Evolutionary conservation across 768 basidiomycete genomes (phyloP).

Genomic region (Tephrocybe sp.): DNA sequence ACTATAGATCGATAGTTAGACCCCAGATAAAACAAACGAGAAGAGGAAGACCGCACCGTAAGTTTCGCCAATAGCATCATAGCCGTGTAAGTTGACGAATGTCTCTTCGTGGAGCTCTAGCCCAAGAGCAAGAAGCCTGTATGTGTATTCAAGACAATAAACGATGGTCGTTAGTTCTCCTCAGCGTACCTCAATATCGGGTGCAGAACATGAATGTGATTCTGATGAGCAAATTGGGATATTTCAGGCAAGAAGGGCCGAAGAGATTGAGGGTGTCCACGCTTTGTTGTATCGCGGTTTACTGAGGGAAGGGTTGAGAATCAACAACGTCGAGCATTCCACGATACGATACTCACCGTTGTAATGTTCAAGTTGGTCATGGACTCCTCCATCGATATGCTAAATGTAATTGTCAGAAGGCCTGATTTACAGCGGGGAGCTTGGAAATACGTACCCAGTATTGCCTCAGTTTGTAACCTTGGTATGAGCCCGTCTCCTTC

Average conservation of each 20-base stretch:
- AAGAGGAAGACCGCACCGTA: constrained; percentile 28
- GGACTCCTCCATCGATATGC: constrained; percentile 63
- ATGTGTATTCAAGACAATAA: neutral
- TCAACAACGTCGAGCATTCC: neutral
- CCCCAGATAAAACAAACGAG: neutral
- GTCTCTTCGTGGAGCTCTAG: constrained; percentile 46
- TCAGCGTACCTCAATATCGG: constrained; percentile 30
- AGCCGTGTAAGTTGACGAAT: constrained; percentile 40
- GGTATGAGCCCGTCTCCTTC: constrained; percentile 45
- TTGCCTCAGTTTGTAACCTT: constrained; percentile 52
- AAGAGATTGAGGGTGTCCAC: constrained; percentile 29
- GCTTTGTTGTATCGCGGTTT: constrained; percentile 26
- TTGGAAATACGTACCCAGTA: constrained; percentile 42
- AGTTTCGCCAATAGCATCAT: constrained; percentile 34
- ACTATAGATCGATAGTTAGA: constrained; percentile 24
- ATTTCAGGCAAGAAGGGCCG: constrained; percentile 33
- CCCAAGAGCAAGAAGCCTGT: constrained; percentile 37
- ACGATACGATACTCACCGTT: constrained; percentile 47
- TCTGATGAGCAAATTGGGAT: constrained; percentile 29
- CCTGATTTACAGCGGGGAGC: constrained; percentile 39
- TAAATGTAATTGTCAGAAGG: constrained; percentile 33
- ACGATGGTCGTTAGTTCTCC: too few relatives aligned
- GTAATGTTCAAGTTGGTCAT: constrained; percentile 64
- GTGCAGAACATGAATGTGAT: constrained; percentile 32
- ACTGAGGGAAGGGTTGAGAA: constrained; percentile 19